Conservation (phyloP, 2,329 filamentous ascomycete genomes). For the Stromatinia cepivora region DNA sequence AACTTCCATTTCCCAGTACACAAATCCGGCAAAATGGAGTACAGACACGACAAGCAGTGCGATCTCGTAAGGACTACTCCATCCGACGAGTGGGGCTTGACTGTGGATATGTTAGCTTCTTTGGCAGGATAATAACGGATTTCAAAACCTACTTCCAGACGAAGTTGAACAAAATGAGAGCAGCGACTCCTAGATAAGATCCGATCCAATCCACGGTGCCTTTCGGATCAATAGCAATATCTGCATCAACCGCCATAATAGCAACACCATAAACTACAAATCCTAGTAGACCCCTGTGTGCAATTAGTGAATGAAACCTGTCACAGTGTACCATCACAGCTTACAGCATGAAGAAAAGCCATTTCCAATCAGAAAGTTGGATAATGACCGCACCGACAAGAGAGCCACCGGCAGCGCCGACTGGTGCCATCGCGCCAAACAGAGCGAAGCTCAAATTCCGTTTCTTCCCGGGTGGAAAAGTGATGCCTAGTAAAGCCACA, state of each 20-base stretch:
- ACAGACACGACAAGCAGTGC: conserved; percentile 28
- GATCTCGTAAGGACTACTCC: conserved; percentile 28
- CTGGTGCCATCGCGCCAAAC: conserved; percentile 49
- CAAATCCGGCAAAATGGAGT: conserved; percentile 26
- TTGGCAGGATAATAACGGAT: not conserved
- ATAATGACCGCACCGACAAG: conserved; percentile 45
- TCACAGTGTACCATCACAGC: not conserved
- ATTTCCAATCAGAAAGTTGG: conserved; percentile 43
- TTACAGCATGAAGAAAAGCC: conserved; percentile 45
- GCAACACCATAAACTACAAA: conserved; percentile 18
- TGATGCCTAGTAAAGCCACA: conserved; percentile 50
- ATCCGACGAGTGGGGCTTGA: conserved; percentile 33
- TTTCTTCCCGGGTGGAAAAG: conserved; percentile 48
- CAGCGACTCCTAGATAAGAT: conserved; percentile 43
- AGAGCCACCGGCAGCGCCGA: conserved; percentile 47
- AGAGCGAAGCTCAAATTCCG: conserved; percentile 48
- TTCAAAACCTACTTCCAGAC: conserved; percentile 48
- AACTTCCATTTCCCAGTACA: conserved; percentile 29
- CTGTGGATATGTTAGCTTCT: conserved; percentile 19
- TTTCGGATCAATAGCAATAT: conserved; percentile 33
- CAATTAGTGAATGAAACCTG: not conserved
- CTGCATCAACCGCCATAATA: conserved; percentile 11
- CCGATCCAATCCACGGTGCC: conserved; percentile 47
- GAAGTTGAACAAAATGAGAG: conserved; percentile 52
- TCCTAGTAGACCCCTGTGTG: conserved; percentile 4